Base-by-base conservation (phyloP, 495 filamentous ascomycete genomes). In the Trichoderma erinaceum region DNA sequence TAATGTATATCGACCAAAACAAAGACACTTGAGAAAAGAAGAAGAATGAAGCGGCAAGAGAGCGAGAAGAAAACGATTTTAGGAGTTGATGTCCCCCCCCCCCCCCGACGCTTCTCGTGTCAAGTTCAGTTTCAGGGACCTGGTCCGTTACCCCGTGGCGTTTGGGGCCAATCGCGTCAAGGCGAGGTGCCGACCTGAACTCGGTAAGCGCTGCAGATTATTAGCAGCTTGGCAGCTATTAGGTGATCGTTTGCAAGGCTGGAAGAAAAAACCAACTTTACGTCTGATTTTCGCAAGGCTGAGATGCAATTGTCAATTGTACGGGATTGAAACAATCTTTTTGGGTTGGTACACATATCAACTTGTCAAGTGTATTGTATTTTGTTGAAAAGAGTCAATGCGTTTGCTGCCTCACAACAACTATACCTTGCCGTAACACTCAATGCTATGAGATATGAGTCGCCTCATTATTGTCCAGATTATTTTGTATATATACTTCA, bases 111-210 rank as follows among this genome's bases (percentile, higher is more conserved):
- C 1, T 27, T 61, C 56, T 61, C 7, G 56, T 61, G 16, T 61
- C 56, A 61, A 61, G 56, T 61, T 23, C 56, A 12, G 56, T 61
- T 61, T 61, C 56, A 61, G 27, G 56, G 5, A 16, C 23, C 15
- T 11, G 4, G 10, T 21, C 16, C 11, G 16, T 10, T 52, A 10
- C 48, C 48, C 48, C 48, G 21, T n/a, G 5, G 48, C 21, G 48
- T 21, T 3, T 3, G 48, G 7, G 56, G 12, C 56, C 56, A 61
- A 61, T 61, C 56, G 56, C 25, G 56, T 25, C 50, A 25, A 6
- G n/a, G n/a, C 43, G 29, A 29, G 29, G 29, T 29, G 29, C 29
- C 29, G 29, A 29, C 29, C 29, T 29, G 1, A 29, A 29, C 29
- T 15, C 6, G 13, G 43, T 46, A 18, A 46, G 43, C 43, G 43